Evolutionary conservation across 2,329 filamentous ascomycete genomes (phyloP), one percentile per base, ranked within the genome.

Genomic region (Beauveria varroae): DNA sequence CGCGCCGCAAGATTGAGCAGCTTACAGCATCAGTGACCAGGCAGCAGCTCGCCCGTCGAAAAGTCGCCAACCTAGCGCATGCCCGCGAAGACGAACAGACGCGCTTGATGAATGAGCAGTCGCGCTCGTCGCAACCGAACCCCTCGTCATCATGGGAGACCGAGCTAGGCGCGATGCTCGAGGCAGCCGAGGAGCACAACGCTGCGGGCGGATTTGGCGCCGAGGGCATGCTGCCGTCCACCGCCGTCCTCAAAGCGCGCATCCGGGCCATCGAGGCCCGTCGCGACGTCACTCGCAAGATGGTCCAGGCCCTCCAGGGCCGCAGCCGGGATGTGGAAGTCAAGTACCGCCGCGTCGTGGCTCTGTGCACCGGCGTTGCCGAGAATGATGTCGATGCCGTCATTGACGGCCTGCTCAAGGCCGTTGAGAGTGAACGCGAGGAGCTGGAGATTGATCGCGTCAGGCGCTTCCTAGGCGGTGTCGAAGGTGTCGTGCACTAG

Each of bases 281-380:
- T 52, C 91, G 91, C 50, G 79, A 82, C 47, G 79, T 82, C 20
- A 85, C 95, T 14, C 78, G 84, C 58, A 83, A 85, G 56, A 85
- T 88, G 67, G 87, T 91, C 2, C 81, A 83, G 20, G 83, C 83
- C 6, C 81, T 99, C 9, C 88, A 91, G 71, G 87, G 88, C 34
- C 86, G 90, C 63, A 93, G 91, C 67, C 87, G 86, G 5, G 92
- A 96, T 59, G 81, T 96, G 3, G 93, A 96, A 69, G 81, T 88
- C 66, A 91, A 95, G 74, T 97, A 97, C 72, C 84, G 92, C 28
- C 89, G 88, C 66, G 90, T 98, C 34, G 91, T 99, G 26, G 86
- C 89, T 59, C 78, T 97, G 14, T 97, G 93, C 71, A 96, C 92
- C 0, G 87, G 86, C 9, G 89, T 93, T 40, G 82, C 85, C 1